Percentiles rank a stretch among this genome's conserved stretches.
Evolutionary conservation across 1,139 yeast genomes (phyloP).

Genomic region (Kurtzmaniella natalensis): DNA sequence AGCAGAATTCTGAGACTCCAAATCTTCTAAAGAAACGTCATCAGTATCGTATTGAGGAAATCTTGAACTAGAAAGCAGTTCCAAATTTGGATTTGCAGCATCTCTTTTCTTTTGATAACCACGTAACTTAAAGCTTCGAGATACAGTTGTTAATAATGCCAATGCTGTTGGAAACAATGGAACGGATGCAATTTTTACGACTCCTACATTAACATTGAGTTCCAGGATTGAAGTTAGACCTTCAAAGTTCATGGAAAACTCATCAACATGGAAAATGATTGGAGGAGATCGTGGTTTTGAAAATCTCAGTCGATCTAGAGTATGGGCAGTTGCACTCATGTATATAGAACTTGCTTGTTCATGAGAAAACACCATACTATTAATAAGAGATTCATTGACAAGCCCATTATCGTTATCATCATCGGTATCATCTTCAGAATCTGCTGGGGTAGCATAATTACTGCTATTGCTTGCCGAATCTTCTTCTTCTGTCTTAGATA

Average conservation of each 20-base stretch:
- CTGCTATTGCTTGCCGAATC: conserved; percentile 13
- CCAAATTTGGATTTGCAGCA: conserved; percentile 15
- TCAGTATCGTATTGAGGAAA: conserved; percentile 31
- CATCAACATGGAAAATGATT: conserved; percentile 30
- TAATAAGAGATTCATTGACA: conserved; percentile 44
- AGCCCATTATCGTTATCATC: conserved; percentile 27
- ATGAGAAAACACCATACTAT: conserved; percentile 64
- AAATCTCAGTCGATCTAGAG: conserved; percentile 19
- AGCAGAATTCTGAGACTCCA: neutral
- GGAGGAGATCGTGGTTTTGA: conserved; percentile 12
- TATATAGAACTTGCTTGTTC: conserved; percentile 71
- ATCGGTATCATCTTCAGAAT: conserved; percentile 16
- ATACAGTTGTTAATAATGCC: conserved; percentile 27
- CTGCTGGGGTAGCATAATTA: conserved; percentile 13
- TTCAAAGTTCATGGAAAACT: conserved; percentile 36
- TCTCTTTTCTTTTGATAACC: conserved; percentile 21
- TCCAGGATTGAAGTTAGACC: conserved; percentile 49
- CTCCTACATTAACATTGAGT: conserved; percentile 42
- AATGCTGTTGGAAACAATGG: conserved; percentile 34
- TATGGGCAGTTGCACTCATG: conserved; percentile 71
- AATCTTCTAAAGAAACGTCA: conserved; percentile 9
- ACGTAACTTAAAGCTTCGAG: conserved; percentile 28
- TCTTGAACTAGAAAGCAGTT: conserved; percentile 11
- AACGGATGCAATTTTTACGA: conserved; percentile 37
- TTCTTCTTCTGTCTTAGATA: conserved; percentile 6